A percentile compares a stretch with the other conserved stretches of the same genome.
These are phyloP conservation scores for Yarrowia hollandica DNA, from an alignment of 805 yeast species.

Conservation along the genomic window DNA sequence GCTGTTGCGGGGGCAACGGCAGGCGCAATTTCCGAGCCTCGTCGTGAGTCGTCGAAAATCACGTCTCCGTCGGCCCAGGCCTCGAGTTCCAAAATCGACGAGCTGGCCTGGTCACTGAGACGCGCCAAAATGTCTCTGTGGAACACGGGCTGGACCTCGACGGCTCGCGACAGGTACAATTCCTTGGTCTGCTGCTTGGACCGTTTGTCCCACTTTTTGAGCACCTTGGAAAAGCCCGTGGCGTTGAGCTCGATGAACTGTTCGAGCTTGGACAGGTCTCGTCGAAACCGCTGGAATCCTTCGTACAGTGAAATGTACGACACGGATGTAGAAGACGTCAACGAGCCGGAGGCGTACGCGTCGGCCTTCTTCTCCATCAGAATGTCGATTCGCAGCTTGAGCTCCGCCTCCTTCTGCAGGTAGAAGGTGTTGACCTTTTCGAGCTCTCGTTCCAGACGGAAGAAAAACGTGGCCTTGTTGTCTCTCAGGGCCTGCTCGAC, in stretches of 20 bases:
- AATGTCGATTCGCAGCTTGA: constrained; percentile 75
- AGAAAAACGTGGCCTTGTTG: constrained; percentile 84
- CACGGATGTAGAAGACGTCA: constrained; percentile 63
- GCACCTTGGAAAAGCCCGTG: constrained; percentile 91
- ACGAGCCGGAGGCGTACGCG: constrained; percentile 46
- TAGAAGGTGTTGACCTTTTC: constrained; percentile 95
- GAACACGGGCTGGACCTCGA: constrained; percentile 94
- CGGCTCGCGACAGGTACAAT: constrained; percentile 85
- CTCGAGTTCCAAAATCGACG: constrained; percentile 67
- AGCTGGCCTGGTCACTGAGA: constrained; percentile 64
- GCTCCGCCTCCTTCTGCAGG: constrained; percentile 84
- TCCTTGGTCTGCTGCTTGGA: constrained; percentile 94
- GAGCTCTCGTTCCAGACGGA: constrained; percentile 87
- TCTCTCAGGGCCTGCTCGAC: constrained; percentile 68
- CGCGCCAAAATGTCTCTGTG: constrained; percentile 84
- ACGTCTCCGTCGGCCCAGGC: constrained; percentile 59
- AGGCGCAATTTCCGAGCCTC: background rate
- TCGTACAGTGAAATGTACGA: constrained; percentile 81
- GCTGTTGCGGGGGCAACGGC: background rate
- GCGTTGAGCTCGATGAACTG: constrained; percentile 94
- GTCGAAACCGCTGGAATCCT: constrained; percentile 83
- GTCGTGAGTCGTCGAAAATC: constrained; percentile 34
- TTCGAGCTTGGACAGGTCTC: constrained; percentile 83
- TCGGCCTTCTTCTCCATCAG: constrained; percentile 69
- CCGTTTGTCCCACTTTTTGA: constrained; percentile 97